Evolutionary conservation across 345 rosid genomes (phyloP), one percentile per base, ranked within the genome.

Genomic region (Geranium rotundifolium): DNA sequence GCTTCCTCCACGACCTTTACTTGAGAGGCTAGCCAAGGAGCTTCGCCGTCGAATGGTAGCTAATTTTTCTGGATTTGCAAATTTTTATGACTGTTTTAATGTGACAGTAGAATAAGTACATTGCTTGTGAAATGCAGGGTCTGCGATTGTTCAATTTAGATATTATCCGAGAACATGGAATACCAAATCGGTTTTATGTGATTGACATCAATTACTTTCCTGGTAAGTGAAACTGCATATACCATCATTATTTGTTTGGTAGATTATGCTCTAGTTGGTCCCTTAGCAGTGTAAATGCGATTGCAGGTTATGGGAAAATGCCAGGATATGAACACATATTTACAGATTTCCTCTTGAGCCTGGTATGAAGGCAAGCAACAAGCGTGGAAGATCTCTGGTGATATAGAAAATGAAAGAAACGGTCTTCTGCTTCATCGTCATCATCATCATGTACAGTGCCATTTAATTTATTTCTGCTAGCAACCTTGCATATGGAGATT

Each of bases 201-300:
- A 85, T 89, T 16, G 93, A 85, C 80, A 85, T 89, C 20, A 89
- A 89, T 69, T 89, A 89, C 79, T 86, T 89, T 64, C 93, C 96
- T 56, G 93, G 90, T 67, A 69, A 82, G 84, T 66, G 55, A 60
- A 57, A 27, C 23, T 63, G 2, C 7, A 41, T 19, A 23, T 23
- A 23, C 27, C 27, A 23, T 23, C 27, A 23, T 23, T 23, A 23
- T 23, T 23, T 23, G 27, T 23, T 23, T 23, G 27, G 27, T 23
- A 23, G 1, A 23, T 23, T 23, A 23, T 23, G 27, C 27, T 23
- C 27, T 23, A 23, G 27, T 23, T 2, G 27, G 27, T 23, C 27
- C 27, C 27, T 23, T 23, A 23, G 27, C 27, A 23, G 2, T 2
- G 27, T 58, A 27, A 60, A 52, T 17, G 50, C 37, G 27, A 7